These are phyloP conservation scores for Aphanocladium album DNA, from an alignment of 2,329 filamentous ascomycete species.

Conservation along the genomic window DNA sequence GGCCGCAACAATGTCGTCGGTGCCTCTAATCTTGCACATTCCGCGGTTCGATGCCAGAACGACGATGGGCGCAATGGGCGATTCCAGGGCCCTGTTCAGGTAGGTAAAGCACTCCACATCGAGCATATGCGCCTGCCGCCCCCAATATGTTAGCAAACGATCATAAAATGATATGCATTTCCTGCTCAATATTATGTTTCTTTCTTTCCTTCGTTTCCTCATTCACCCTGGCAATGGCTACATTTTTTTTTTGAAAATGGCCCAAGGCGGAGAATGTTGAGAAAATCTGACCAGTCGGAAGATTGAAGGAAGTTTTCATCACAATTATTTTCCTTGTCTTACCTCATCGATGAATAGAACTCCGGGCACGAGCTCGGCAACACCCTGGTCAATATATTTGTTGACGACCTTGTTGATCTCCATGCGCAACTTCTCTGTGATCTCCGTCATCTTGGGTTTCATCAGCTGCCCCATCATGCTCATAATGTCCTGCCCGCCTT, in stretches of 20 bases:
- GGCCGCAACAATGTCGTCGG: conserved; percentile 73
- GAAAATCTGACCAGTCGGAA: background rate
- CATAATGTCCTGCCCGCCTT: conserved; percentile 99
- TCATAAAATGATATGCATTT: background rate
- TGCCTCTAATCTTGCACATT: conserved; percentile 87
- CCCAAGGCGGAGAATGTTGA: background rate
- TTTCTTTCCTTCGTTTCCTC: background rate
- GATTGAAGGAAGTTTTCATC: background rate
- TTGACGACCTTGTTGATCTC: conserved; percentile 99
- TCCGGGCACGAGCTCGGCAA: conserved; percentile 95
- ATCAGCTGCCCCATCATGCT: conserved; percentile 99
- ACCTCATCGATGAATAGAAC: conserved; percentile 99
- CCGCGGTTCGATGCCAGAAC: conserved; percentile 96
- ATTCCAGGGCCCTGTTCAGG: conserved; percentile 96
- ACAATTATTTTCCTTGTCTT: conserved; percentile 24
- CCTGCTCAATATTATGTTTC: background rate
- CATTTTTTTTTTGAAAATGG: background rate
- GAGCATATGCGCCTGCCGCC: conserved; percentile 87
- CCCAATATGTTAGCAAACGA: conserved; percentile 13
- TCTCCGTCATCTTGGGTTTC: conserved; percentile 99
- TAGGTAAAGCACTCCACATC: conserved; percentile 99
- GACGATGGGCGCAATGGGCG: conserved; percentile 89
- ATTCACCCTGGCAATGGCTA: background rate
- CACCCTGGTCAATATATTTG: conserved; percentile 97
- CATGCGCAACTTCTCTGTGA: conserved; percentile 89